Base-by-base conservation (phyloP, 768 basidiomycete species). In the Lactifluus piperatus region DNA sequence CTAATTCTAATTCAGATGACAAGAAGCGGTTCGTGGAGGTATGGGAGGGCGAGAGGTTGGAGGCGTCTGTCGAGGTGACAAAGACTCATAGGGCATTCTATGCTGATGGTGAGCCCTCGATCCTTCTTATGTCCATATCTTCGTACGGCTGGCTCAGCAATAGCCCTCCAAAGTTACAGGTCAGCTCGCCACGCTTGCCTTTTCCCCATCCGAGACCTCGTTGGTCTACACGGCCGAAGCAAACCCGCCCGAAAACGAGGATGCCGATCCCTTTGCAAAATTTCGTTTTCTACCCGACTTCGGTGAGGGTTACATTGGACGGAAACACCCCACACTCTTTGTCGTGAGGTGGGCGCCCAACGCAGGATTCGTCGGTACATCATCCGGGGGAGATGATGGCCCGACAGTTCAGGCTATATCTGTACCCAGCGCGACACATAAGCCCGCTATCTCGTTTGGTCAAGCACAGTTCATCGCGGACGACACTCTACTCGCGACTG, bases 21-120 rank as follows among this genome's bases (percentile, higher is more conserved):
- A 68, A 67, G 57, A 67, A 66, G 34, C 61, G 69, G 14, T 66
- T 64, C 48, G 61, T 72, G 20, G 71, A 72, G 64, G 46, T 71
- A 26, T 70, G 68, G 64, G 56, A 63, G 2, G 65, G 65, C 0
- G 71, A 71, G 4, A 43, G 56, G 22, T 24, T 62, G 39, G 53
- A 58, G 10, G 54, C 34, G 4, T 55, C 64, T 9, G 41, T 55
- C 22, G 46, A 62, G 0, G 67, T 71, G 4, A 63, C 66, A 1
- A 64, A 67, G 37, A 27, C 54, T 5, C 67, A 71, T 46, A 67
- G 65, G 3, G 64, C 60, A 2, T 71, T 66, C 43, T 70, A 68
- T 44, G 53, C 65, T 11, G 69, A 71, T 29, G 64, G 71, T 70
- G 43, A 49, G 56, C 49, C 41, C 24, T 3, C n/a, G 8, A 4